Evolutionary conservation across 2,329 filamentous ascomycete species (phyloP), one percentile per base, ranked within the genome.

Genomic region (Zymoseptoria brevis): DNA sequence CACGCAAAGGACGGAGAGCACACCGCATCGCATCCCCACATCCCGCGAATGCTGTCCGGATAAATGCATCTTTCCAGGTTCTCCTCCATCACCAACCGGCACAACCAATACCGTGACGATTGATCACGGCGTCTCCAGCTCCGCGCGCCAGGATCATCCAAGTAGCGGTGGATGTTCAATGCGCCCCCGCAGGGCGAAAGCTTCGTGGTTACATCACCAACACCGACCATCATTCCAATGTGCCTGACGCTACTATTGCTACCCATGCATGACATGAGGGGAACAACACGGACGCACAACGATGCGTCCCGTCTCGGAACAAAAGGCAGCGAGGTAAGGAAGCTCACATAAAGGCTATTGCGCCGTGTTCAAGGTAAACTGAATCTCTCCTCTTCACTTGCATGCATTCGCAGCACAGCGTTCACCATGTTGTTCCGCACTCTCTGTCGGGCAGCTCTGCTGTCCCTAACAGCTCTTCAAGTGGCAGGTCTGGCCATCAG

Each of bases 401-500:
- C 41, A n/a, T 51, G 9, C 4, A n/a, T 13, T 29, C 26, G 16
- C 7, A 54, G 8, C 8, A 51, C n/a, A 45, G 11, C 8, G 19
- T 29, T 51, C 41, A 65, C 19, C 30, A 71, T 71, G 67, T 56
- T 69, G 58, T 68, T 68, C 55, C 57, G 53, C 8, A 67, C 61
- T 41, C 54, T 70, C 19, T 59, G 59, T 45, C 61, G 66, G 57
- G 64, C 67, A 50, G 65, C 67, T 54, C 48, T 67, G 53, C 64
- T 72, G 60, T 62, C 64, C 50, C 29, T 59, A 48, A 58, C 58
- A 9, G 62, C 66, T 9, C 29, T 66, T 1, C 63, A 66, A 54
- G 64, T 63, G 11, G 60, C 66, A 60, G 80, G 78, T 57, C 72
- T 79, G 60, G 74, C 79, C 11, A 73, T 83, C 60, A 79, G 75